Conservation (phyloP, 441 rosid genomes). For the Syzygium malaccense region DNA sequence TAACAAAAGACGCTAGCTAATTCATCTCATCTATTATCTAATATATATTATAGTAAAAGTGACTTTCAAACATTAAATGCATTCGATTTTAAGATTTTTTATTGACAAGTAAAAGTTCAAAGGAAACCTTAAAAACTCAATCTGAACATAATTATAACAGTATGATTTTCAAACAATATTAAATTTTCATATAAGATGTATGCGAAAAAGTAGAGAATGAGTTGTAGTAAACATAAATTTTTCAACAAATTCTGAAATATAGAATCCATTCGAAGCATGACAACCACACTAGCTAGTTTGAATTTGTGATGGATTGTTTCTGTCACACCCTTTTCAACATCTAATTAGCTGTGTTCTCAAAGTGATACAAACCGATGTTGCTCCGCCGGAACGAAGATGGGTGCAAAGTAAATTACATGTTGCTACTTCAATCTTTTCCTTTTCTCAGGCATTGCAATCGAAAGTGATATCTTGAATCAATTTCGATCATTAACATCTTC, state of each 20-base stretch:
- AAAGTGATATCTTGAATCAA: neutral
- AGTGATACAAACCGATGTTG: neutral
- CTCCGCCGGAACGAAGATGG: neutral
- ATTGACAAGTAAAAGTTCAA: too few species aligned
- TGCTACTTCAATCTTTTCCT: neutral
- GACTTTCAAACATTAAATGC: too few species aligned
- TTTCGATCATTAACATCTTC: neutral
- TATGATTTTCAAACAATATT: too few species aligned
- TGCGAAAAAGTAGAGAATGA: too few species aligned
- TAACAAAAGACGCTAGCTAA: too few species aligned
- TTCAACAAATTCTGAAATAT: neutral
- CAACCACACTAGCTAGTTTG: neutral
- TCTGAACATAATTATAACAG: too few species aligned
- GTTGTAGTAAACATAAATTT: too few species aligned
- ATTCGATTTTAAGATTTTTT: too few species aligned
- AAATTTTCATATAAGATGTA: too few species aligned
- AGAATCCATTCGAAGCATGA: neutral
- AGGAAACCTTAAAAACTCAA: too few species aligned
- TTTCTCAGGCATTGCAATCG: neutral
- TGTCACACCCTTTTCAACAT: neutral
- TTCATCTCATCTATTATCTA: too few species aligned
- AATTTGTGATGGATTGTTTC: neutral
- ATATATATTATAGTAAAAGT: too few species aligned
- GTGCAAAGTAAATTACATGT: neutral
- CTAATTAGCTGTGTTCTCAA: neutral